Conservation (phyloP, 257 asterid genomes). For the Solanum virginianum region DNA sequence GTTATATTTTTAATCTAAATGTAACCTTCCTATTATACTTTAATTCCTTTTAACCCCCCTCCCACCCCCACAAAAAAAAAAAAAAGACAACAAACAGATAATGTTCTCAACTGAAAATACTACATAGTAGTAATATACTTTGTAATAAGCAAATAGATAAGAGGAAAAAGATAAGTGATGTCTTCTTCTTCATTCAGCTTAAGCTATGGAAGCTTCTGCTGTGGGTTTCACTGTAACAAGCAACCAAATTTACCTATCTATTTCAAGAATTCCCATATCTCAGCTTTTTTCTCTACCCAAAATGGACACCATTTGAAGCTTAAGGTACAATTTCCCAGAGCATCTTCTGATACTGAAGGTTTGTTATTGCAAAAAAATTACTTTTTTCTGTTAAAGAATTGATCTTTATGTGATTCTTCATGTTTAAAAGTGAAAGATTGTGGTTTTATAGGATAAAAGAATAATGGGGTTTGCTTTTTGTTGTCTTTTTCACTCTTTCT, state of each 20-base stretch:
- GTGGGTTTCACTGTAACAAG: not conserved
- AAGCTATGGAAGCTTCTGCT: slow-evolving; percentile 1
- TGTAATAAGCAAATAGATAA: not conserved
- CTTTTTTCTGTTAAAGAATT: not conserved
- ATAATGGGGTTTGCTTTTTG: not conserved
- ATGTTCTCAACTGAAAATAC: not conserved
- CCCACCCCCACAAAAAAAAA: not conserved
- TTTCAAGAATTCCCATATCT: not conserved
- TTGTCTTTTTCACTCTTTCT: not conserved
- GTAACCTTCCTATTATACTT: too few species aligned
- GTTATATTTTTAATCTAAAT: too few species aligned
- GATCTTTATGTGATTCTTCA: not conserved
- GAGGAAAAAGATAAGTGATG: slow-evolving; percentile 19
- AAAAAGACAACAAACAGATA: not conserved
- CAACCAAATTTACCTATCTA: slow-evolving; percentile 9
- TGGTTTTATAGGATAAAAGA: not conserved
- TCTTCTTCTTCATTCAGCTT: slow-evolving; percentile 34
- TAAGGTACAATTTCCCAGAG: slow-evolving; percentile 17
- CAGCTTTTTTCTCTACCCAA: slow-evolving; percentile 5
- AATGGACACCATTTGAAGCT: slow-evolving; percentile 21
- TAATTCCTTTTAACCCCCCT: too few species aligned
- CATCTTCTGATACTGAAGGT: slow-evolving; percentile 32
- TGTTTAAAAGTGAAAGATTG: not conserved
- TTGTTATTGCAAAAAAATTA: not conserved
- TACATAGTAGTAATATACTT: not conserved